These are phyloP conservation scores for Aspergillus steynii DNA, from an alignment of 495 filamentous ascomycete species.

Conservation along the genomic window DNA sequence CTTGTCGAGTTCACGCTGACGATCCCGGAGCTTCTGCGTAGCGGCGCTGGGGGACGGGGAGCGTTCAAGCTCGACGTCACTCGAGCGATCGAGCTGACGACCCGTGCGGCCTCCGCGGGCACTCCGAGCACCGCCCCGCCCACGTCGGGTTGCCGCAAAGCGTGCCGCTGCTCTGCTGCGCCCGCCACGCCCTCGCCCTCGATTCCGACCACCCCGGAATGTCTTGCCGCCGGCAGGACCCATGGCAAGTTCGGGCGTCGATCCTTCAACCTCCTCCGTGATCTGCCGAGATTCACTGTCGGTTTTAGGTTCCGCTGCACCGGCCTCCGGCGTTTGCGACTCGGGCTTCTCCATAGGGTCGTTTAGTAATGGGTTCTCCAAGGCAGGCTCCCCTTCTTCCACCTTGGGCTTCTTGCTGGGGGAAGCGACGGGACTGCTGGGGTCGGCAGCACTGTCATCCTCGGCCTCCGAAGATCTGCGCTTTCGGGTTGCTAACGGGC, in stretches of 20 bases:
- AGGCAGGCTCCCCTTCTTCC: conserved; percentile 29
- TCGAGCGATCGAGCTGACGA: conserved; percentile 26
- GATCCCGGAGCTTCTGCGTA: conserved; percentile 39
- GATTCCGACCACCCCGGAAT: conserved; percentile 38
- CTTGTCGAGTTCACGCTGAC: conserved; percentile 43
- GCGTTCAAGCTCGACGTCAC: conserved; percentile 33
- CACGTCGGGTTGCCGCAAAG: conserved; percentile 21
- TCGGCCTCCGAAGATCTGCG: conserved; percentile 33
- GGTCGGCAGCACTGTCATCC: conserved; percentile 20
- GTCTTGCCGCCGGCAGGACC: conserved; percentile 23
- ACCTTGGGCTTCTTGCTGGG: conserved; percentile 34
- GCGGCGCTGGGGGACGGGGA: conserved; percentile 37
- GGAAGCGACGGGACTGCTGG: conserved; percentile 14
- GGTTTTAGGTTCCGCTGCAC: conserved; percentile 14
- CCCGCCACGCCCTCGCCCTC: conserved; percentile 40
- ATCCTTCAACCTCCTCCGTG: conserved; percentile 24
- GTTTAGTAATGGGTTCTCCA: conserved; percentile 23
- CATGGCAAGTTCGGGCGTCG: conserved; percentile 19
- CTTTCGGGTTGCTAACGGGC: conserved; percentile 25
- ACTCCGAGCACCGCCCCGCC: conserved; percentile 23
- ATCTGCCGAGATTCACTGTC: conserved; percentile 24
- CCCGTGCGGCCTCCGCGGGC: conserved; percentile 24
- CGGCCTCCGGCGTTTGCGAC: conserved; percentile 22
- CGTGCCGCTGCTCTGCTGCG: conserved; percentile 32
- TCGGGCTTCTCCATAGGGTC: conserved; percentile 21